phyloP scores from a whole-genome alignment of 495 filamentous ascomycete genomes.

The Talaromyces wortmannii region DNA sequence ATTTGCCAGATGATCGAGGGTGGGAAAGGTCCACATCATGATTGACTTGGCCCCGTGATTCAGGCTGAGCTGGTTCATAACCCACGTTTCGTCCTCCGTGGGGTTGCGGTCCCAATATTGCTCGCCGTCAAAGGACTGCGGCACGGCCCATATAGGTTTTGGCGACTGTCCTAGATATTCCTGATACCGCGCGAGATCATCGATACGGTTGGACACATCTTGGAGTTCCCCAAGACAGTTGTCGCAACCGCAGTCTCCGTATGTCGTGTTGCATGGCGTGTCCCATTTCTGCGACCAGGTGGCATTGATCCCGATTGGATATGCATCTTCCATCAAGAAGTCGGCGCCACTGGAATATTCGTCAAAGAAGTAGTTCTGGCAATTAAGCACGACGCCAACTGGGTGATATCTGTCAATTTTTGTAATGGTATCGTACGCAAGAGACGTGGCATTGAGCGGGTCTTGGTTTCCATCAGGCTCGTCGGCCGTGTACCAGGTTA shows the following conservation, averaged over 20 bases:
- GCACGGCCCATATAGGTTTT: slow-evolving; percentile 49
- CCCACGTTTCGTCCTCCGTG: slow-evolving; percentile 41
- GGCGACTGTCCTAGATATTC: slow-evolving; percentile 21
- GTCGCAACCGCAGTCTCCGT: slow-evolving; percentile 65
- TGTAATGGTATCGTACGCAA: slow-evolving; percentile 35
- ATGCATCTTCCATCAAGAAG: slow-evolving; percentile 56
- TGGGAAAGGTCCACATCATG: slow-evolving; percentile 15
- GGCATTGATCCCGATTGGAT: slow-evolving; percentile 52
- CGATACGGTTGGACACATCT: slow-evolving; percentile 46
- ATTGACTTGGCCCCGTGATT: slow-evolving; percentile 50
- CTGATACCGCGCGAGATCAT: slow-evolving; percentile 36
- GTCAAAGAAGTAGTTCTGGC: slow-evolving; percentile 56
- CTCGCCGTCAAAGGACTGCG: slow-evolving; percentile 55
- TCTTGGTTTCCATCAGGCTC: slow-evolving; percentile 60
- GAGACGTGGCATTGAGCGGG: slow-evolving; percentile 35
- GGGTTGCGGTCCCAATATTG: slow-evolving; percentile 53
- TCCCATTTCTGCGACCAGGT: slow-evolving; percentile 22
- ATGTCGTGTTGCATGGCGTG: slow-evolving; percentile 50
- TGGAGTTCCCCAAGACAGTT: slow-evolving; percentile 46
- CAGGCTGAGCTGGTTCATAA: slow-evolving; percentile 48
- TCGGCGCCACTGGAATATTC: slow-evolving; percentile 50
- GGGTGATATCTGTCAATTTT: slow-evolving; percentile 59
- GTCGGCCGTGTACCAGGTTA: slow-evolving; percentile 57
- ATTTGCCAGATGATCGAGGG: slow-evolving; percentile 4
- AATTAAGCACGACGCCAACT: slow-evolving; percentile 55